A percentile compares a stretch with the other conserved stretches of the same genome.
Conservation (phyloP, 202 grass and related monocot species). For the Eragrostis tef region DNA sequence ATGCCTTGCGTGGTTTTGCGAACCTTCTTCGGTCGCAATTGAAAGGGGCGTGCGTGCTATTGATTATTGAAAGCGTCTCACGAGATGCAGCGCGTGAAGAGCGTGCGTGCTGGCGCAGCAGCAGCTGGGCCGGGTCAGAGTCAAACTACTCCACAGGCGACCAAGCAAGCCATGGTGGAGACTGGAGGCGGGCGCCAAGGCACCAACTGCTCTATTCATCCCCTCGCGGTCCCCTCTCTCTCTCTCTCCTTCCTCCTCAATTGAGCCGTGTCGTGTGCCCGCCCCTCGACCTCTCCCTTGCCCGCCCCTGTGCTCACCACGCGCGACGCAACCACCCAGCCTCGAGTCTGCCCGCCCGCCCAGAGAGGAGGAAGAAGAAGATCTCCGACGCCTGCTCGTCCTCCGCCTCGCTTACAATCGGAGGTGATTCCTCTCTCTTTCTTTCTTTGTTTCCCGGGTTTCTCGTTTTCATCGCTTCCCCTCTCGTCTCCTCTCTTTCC, state of each 20-base stretch:
- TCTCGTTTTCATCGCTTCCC: neutral
- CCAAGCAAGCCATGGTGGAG: too few relatives aligned
- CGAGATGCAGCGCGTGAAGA: slow-evolving; percentile 18
- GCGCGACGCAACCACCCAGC: neutral
- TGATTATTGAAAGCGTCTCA: too few relatives aligned
- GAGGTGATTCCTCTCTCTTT: slow-evolving; percentile 16
- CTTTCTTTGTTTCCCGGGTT: neutral
- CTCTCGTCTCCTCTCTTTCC: neutral
- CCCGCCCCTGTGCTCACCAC: slow-evolving; percentile 44
- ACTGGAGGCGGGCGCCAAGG: too few relatives aligned
- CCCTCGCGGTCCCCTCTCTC: neutral
- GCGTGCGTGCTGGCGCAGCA: neutral
- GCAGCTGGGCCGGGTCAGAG: too few relatives aligned
- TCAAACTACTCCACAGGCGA: too few relatives aligned
- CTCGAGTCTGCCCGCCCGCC: neutral
- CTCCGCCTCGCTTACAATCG: neutral
- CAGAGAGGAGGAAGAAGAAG: neutral
- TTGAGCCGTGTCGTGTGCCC: neutral
- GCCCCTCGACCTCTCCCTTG: neutral
- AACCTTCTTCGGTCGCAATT: too few relatives aligned
- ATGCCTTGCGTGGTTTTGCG: too few relatives aligned
- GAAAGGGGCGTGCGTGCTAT: too few relatives aligned
- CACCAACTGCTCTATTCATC: neutral
- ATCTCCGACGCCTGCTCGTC: slow-evolving; percentile 10
- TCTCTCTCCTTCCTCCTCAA: neutral